Evolutionary conservation across 495 filamentous ascomycete genomes (phyloP), one percentile per base, ranked within the genome.

Genomic region (Hyaloscypha bicolor): DNA sequence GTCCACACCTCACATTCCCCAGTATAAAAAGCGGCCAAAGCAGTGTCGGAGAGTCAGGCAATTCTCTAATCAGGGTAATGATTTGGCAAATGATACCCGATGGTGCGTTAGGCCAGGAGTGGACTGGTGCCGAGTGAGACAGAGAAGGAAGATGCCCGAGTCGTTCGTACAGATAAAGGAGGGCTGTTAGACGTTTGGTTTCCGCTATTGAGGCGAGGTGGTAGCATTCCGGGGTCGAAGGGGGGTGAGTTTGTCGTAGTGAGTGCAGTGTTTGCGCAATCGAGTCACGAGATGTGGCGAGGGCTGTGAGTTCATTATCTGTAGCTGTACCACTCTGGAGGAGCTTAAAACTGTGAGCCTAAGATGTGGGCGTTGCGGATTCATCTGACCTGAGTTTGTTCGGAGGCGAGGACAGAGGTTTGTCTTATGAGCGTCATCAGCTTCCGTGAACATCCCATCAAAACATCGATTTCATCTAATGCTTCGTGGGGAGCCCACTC

Each of bases 381-480:
- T 21, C 16, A 6, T n/a, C 51, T 14, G 8, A n/a, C 51, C 51
- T 53, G 51, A 29, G 8, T 53, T 16, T 9, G 22, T 53, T 53
- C 8, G 5, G 51, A 53, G 16, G 51, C 19, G 19, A 53, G 51
- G 19, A 53, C 19, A n/a, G 51, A 53, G 19, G 22, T 53, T 29
- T 16, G 19, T n/a, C 51, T n/a, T n/a, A 53, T 53, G 19, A 53
- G 22, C 19, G 19, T 53, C 51, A 53, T 53, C 51, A 53, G 22
- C 51, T 53, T 4, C 51, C 51, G 19, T n/a, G 51, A 53, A 4
- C 51, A 53, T n/a, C 51, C 51, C 51, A 53, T 53, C 19, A 53
- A 53, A 16, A 53, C 51, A 53, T 53, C 51, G 22, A 53, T 53
- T 53, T 53, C 51, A 29, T 53, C 51, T 29, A 53, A 29, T 16